phyloP scores from a whole-genome alignment of 768 basidiomycete genomes.

The Podaxis pistillaris region DNA sequence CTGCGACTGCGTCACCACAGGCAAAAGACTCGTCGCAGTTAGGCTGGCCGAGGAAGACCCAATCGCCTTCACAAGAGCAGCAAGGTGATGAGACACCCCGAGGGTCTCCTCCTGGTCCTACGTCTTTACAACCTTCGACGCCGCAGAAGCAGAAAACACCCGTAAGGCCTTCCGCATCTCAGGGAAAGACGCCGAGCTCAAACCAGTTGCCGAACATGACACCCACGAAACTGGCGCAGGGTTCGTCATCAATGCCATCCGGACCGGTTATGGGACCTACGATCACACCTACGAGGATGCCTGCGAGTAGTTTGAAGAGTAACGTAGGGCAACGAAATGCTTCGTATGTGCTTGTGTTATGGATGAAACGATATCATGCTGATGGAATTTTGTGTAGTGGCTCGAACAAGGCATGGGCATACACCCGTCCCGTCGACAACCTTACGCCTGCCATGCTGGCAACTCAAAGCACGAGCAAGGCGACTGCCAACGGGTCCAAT shows the following conservation, averaged over 20 bases:
- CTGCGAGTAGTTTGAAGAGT: slow-evolving; percentile 22
- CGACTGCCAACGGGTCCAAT: not conserved
- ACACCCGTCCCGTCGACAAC: slow-evolving; percentile 47
- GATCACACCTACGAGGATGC: slow-evolving; percentile 58
- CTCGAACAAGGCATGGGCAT: slow-evolving; percentile 65
- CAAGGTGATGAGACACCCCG: not conserved
- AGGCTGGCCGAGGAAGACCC: not conserved
- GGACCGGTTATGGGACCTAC: slow-evolving; percentile 58
- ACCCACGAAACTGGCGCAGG: not conserved
- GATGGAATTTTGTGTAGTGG: slow-evolving; percentile 16
- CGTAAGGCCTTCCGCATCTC: not conserved
- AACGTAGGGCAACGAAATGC: slow-evolving; percentile 37
- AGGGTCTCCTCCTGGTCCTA: not conserved
- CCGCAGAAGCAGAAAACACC: slow-evolving; percentile 2
- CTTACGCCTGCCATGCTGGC: slow-evolving; percentile 16
- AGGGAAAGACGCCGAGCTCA: not conserved
- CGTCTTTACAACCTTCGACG: not conserved
- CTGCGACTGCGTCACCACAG: not conserved
- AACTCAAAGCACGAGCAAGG: not conserved
- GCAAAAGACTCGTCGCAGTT: not conserved
- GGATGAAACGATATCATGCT: not conserved
- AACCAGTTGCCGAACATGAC: not conserved
- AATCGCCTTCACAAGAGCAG: not conserved
- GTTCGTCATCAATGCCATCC: slow-evolving; percentile 14
- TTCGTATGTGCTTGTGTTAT: slow-evolving; percentile 41